Percentiles rank a stretch among this genome's conserved stretches.
Conservation (phyloP, 345 rosid species). For the Trapa incisa region DNA sequence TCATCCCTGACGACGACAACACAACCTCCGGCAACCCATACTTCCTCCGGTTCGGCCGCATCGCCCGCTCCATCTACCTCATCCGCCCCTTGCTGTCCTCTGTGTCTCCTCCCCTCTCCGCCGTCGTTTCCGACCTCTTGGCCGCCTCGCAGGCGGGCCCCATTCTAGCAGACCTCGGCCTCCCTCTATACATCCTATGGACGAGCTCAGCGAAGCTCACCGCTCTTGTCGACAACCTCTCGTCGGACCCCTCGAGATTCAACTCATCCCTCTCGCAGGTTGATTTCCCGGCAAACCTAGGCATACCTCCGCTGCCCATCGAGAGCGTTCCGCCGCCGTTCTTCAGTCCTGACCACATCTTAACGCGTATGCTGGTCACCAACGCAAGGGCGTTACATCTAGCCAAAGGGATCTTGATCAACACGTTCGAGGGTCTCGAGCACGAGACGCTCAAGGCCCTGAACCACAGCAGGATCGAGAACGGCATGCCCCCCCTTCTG, state of each 20-base stretch:
- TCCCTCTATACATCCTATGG: constrained; percentile 20
- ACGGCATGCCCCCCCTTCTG: constrained; percentile 17
- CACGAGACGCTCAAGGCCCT: constrained; percentile 10
- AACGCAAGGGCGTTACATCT: constrained; percentile 4
- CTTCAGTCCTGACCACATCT: constrained; percentile 10
- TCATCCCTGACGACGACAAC: constrained; percentile 12
- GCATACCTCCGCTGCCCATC: constrained; percentile 17
- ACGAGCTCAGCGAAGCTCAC: constrained; percentile 20
- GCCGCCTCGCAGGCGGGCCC: constrained; percentile 12
- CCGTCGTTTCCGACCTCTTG: constrained; percentile 19
- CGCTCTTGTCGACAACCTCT: constrained; percentile 8
- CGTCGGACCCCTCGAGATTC: constrained; percentile 2
- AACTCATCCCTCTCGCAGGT: constrained; percentile 1
- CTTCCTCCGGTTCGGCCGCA: constrained; percentile 20
- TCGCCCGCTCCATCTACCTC: constrained; percentile 24
- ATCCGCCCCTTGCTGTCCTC: constrained; percentile 20
- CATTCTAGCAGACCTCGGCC: constrained; percentile 11
- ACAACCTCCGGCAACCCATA: constrained; percentile 20
- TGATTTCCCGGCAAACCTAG: constrained; percentile 13
- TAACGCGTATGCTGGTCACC: constrained; percentile 7
- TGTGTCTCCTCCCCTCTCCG: constrained; percentile 13
- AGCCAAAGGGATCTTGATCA: constrained; percentile 22
- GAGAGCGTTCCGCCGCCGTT: constrained; percentile 27
- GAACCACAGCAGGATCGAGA: constrained; percentile 4
- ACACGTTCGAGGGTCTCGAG: constrained; percentile 30